Evolutionary conservation across 1,139 yeast genomes (phyloP).

Genomic region (Hemisphaericaspora lyxosophila): DNA sequence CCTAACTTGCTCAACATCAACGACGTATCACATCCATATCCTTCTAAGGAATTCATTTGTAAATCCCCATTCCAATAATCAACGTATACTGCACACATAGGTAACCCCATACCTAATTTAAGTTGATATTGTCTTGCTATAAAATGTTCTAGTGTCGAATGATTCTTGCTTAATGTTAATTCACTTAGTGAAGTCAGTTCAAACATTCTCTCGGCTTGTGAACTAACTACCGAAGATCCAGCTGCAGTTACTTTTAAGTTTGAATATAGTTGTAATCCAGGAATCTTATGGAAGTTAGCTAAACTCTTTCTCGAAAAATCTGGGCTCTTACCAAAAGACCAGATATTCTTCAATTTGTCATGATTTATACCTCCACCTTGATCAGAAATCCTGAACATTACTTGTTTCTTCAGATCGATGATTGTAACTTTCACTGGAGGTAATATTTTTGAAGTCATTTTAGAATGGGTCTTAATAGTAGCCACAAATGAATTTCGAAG

Average conservation of each 20-base stretch:
- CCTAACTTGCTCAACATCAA: constrained; percentile 78
- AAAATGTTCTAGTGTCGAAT: constrained; percentile 43
- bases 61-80: constrained; percentile 95
- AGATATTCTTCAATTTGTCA: constrained; percentile 58
- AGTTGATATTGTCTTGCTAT: constrained; percentile 71
- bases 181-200: constrained; percentile 41
- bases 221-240: constrained; percentile 37
- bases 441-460: constrained; percentile 33
- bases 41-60: constrained; percentile 79
- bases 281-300: constrained; percentile 65
- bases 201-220: constrained; percentile 20
- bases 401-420: constrained; percentile 62
- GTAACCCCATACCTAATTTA: constrained; percentile 83
- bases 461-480: constrained; percentile 50
- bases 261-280: constrained; percentile 52
- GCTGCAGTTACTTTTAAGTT: constrained; percentile 40
- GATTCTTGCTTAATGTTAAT: constrained; percentile 30
- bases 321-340: constrained; percentile 82
- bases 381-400: constrained; percentile 78
- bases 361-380: constrained; percentile 83
- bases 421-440: constrained; percentile 76
- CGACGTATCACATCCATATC: constrained; percentile 88
- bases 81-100: constrained; percentile 87
- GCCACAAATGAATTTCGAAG: constrained; percentile 84
- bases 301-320: constrained; percentile 55